phyloP scores from a whole-genome alignment of 2,329 filamentous ascomycete species.

The Cryphonectria radicalis region DNA sequence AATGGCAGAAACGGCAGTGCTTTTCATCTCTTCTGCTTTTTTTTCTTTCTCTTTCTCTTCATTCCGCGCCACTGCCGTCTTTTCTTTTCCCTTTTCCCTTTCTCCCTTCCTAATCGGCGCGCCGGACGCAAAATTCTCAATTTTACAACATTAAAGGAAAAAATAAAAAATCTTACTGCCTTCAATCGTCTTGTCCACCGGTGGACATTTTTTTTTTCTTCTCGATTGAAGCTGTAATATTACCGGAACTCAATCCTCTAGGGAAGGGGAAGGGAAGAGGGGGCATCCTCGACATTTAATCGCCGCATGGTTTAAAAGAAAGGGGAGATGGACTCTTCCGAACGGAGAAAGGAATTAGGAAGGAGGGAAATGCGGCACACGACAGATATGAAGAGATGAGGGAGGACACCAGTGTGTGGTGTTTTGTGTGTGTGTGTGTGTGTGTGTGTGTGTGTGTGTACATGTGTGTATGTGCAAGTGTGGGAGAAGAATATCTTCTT shows the following conservation, averaged over 20 bases:
- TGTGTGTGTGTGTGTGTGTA: not conserved
- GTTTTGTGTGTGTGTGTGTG: not conserved
- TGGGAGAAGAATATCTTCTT: not conserved
- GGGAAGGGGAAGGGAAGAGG: not conserved
- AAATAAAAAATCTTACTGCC: not conserved
- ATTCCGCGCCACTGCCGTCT: not conserved
- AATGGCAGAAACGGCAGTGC: not conserved
- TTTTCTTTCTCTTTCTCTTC: not conserved
- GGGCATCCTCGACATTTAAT: not conserved
- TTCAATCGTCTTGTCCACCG: constrained; percentile 3
- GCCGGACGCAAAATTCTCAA: constrained; percentile 28
- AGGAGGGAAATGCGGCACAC: not conserved
- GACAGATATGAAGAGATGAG: not conserved
- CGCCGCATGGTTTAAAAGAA: not conserved
- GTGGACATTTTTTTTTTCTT: not conserved
- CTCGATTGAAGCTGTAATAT: not conserved
- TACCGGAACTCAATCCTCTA: not conserved
- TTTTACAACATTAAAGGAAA: not conserved
- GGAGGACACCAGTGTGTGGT: no score
- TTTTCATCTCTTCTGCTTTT: not conserved
- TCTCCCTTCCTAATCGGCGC: constrained; percentile 12
- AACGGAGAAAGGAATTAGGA: not conserved
- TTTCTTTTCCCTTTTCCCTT: not conserved
- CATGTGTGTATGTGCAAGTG: no score
- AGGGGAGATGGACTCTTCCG: no score